These are phyloP conservation scores for Eleusine indica DNA, from an alignment of 176 grass and related monocot species.

Conservation along the genomic window DNA sequence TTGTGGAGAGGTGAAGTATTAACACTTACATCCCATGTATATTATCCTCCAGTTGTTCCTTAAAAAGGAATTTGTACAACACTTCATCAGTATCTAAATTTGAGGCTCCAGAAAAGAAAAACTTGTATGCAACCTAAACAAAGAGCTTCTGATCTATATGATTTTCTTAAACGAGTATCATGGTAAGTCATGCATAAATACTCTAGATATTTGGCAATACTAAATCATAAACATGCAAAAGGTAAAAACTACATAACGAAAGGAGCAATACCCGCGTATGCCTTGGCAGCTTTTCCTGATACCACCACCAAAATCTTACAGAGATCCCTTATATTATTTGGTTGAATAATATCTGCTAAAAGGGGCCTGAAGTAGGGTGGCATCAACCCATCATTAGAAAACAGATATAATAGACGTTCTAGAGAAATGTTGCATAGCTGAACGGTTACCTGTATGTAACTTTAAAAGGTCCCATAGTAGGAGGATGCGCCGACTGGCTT, in stretches of 20 bases:
- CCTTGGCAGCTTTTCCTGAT: constrained; percentile 68
- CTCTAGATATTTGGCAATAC: constrained; percentile 15
- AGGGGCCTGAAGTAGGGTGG: constrained; percentile 72
- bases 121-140: not conserved
- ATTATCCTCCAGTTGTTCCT: not conserved
- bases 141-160: constrained; percentile 23
- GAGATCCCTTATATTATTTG: constrained; percentile 77
- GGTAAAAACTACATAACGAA: constrained; percentile 10
- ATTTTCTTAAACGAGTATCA: constrained; percentile 23
- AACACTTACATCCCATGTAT: not conserved
- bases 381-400: constrained; percentile 42
- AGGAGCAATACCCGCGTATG: constrained; percentile 63
- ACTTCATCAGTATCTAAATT: constrained; percentile 33
- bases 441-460: constrained; percentile 82
- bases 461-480: constrained; percentile 66
- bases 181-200: constrained; percentile 20
- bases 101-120: not conserved
- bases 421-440: constrained; percentile 24
- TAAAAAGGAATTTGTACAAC: constrained; percentile 16
- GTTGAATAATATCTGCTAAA: constrained; percentile 87
- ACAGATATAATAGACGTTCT: constrained; percentile 27
- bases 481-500: constrained; percentile 51
- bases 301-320: constrained; percentile 85
- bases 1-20: not conserved
- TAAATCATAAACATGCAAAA: constrained; percentile 24